A percentile compares a stretch with the other conserved stretches of the same genome.
Evolutionary conservation across 2,329 filamentous ascomycete genomes (phyloP).

Genomic region (Calonectria montana): DNA sequence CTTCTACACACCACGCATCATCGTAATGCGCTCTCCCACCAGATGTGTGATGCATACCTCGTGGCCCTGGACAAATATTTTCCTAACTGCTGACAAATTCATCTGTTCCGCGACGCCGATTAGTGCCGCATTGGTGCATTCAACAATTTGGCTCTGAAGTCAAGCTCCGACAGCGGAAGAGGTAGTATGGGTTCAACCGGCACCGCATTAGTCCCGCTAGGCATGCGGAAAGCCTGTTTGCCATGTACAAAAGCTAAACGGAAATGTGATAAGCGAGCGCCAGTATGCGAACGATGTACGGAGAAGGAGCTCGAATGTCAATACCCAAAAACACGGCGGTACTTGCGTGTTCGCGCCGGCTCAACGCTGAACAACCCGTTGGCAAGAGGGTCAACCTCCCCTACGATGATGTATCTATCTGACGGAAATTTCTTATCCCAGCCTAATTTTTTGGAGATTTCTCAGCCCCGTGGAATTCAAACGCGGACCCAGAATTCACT

Average conservation of each 20-base stretch:
- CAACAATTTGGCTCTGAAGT: too few relatives aligned
- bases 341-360: not conserved
- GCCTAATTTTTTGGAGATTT: not conserved
- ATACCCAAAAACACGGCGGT: conserved; percentile 14
- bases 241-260: conserved; percentile 25
- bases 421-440: not conserved
- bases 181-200: not conserved
- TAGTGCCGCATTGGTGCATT: not conserved
- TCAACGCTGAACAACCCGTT: not conserved
- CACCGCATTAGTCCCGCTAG: not conserved
- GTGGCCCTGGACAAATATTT: not conserved
- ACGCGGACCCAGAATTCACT: not conserved
- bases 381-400: not conserved
- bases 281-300: conserved; percentile 20
- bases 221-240: conserved; percentile 11
- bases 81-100: not conserved
- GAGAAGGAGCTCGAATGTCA: conserved; percentile 21
- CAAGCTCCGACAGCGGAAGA: too few relatives aligned
- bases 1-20: not conserved
- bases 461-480: not conserved
- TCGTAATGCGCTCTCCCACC: not conserved
- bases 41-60: not conserved
- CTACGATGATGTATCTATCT: not conserved
- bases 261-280: conserved; percentile 19
- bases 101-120: not conserved